Evolutionary conservation across 2,329 filamentous ascomycete species (phyloP).

Genomic region (Stagonosporopsis cucurbitacearum): DNA sequence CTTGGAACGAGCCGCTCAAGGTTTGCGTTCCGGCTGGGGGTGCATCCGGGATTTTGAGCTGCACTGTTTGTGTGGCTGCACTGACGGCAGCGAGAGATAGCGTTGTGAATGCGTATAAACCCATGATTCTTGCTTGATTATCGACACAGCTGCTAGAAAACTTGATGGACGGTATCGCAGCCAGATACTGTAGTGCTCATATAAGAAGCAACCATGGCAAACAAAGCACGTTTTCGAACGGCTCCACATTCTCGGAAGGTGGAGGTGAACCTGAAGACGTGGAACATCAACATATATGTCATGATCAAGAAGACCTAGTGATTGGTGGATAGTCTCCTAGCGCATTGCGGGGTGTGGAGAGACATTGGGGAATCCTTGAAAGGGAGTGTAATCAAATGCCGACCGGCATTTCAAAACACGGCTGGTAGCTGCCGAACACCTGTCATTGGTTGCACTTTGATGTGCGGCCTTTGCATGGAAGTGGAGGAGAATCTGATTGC

Average conservation of each 20-base stretch:
- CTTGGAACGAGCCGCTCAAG: constrained; percentile 20
- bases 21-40: constrained; percentile 19
- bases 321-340: constrained; percentile 3
- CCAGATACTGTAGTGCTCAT: neutral
- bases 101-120: neutral
- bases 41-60: constrained; percentile 10
- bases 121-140: neutral
- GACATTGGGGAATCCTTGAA: neutral
- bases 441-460: neutral
- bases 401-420: neutral
- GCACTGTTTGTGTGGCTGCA: neutral
- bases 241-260: constrained; percentile 12
- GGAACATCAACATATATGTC: too few relatives aligned
- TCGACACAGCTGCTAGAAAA: neutral
- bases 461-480: constrained; percentile 1
- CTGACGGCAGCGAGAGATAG: neutral
- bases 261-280: neutral
- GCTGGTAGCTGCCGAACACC: neutral
- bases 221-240: neutral
- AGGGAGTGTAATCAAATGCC: neutral
- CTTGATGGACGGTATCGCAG: neutral
- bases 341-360: constrained; percentile 6
- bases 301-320: too few relatives aligned
- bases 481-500: neutral
- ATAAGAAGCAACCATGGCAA: neutral